A percentile compares a stretch with the other conserved stretches of the same genome.
Conservation (phyloP, 2,329 filamentous ascomycete species). For the Aspergillus aculeatus region DNA sequence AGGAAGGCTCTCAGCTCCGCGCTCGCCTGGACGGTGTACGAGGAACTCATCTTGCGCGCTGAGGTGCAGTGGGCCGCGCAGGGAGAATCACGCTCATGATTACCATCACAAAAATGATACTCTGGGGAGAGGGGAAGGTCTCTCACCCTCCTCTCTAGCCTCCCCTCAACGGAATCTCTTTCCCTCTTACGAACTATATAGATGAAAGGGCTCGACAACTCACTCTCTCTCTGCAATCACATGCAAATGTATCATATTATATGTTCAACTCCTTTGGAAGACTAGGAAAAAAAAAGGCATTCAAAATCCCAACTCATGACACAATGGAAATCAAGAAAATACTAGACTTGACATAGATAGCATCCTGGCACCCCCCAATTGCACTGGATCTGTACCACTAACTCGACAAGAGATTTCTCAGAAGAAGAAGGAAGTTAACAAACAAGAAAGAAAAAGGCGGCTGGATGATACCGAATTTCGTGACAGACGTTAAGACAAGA, state of each 20-base stretch:
- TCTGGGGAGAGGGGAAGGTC: no score
- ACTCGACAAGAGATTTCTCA: no score
- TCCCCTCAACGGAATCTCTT: no score
- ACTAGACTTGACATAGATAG: no score
- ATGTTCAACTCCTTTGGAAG: conserved; percentile 8
- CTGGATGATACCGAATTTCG: background rate
- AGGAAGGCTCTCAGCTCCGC: conserved; percentile 91
- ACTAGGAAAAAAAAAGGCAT: background rate
- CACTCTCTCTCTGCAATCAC: background rate
- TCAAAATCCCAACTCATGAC: conserved; percentile 22
- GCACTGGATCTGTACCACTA: no score
- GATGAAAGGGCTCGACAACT: background rate
- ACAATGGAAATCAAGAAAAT: conserved; percentile 4
- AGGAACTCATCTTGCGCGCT: conserved; percentile 80
- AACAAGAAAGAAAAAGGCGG: background rate
- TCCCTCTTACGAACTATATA: background rate
- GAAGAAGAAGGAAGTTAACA: no score
- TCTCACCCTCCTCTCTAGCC: no score
- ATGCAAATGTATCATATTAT: conserved; percentile 22
- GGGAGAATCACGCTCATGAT: conserved; percentile 13
- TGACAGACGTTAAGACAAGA: background rate
- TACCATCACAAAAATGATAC: no score
- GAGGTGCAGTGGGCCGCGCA: conserved; percentile 47
- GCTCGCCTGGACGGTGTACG: conserved; percentile 96
- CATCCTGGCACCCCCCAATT: no score